Evolutionary conservation across 2,329 filamentous ascomycete genomes (phyloP).

Genomic region (Colletotrichum sp.): DNA sequence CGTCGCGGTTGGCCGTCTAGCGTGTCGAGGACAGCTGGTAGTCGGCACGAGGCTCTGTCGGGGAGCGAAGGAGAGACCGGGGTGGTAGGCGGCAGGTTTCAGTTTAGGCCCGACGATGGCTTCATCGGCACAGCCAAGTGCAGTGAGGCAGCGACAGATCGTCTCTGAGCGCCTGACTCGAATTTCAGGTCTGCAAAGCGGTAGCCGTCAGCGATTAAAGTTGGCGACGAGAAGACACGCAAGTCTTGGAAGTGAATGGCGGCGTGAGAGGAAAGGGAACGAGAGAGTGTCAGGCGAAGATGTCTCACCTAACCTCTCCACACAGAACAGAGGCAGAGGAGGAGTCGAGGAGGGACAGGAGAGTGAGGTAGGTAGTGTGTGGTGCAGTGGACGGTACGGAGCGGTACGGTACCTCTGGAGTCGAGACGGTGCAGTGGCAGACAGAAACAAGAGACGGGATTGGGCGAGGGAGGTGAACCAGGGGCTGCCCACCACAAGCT

Average conservation of each 20-base stretch:
- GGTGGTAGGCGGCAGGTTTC: slow-evolving; percentile 15
- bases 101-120: slow-evolving; percentile 18
- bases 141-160: neutral
- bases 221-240: slow-evolving; percentile 3
- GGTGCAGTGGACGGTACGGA: neutral
- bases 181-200: neutral
- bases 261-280: slow-evolving; percentile 3
- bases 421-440: neutral
- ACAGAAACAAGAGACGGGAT: slow-evolving; percentile 20
- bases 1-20: neutral
- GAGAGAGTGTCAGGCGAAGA: slow-evolving; percentile 12
- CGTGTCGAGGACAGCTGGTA: neutral
- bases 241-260: neutral
- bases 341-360: slow-evolving; percentile 5
- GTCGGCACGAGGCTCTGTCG: neutral
- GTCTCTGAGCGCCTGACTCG: neutral
- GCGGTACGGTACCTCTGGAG: neutral
- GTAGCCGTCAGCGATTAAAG: neutral
- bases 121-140: slow-evolving; percentile 16
- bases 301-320: slow-evolving; percentile 21
- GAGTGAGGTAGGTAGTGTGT: slow-evolving; percentile 1
- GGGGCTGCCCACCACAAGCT: slow-evolving; percentile 17
- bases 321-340: slow-evolving; percentile 5
- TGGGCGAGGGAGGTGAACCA: slow-evolving; percentile 8
- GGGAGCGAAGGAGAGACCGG: neutral